Percentiles rank a stretch among this genome's conserved stretches.
Conservation (phyloP, 1,284 basidiomycete genomes). For the Marasmius fiardii region DNA sequence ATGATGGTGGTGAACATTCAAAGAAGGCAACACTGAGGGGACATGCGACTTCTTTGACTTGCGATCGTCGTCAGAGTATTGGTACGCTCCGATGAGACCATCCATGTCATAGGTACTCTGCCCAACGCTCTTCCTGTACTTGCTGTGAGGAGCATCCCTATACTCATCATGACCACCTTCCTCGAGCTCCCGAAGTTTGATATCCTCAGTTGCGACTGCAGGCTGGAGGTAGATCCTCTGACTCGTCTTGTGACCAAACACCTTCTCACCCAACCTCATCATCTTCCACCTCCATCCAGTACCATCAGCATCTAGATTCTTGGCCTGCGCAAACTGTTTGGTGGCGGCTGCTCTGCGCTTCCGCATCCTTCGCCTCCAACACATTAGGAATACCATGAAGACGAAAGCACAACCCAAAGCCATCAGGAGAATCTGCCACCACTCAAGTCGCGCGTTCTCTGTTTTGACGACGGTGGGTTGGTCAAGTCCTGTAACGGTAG, state of each 20-base stretch:
- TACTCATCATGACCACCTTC: slow-evolving; percentile 35
- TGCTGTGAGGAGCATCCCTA: slow-evolving; percentile 44
- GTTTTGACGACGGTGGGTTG: slow-evolving; percentile 37
- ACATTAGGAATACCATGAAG: slow-evolving; percentile 60
- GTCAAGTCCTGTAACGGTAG: slow-evolving; percentile 52
- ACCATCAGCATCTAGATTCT: slow-evolving; percentile 42
- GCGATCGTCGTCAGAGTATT: slow-evolving; percentile 32
- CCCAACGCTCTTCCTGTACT: slow-evolving; percentile 38
- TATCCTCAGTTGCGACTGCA: slow-evolving; percentile 30
- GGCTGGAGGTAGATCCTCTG: slow-evolving; percentile 17
- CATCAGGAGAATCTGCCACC: slow-evolving; percentile 85
- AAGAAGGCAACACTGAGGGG: slow-evolving; percentile 37
- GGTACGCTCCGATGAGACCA: slow-evolving; percentile 35
- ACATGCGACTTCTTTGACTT: slow-evolving; percentile 27
- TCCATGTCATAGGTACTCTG: slow-evolving; percentile 1
- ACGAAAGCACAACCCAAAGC: slow-evolving; percentile 75
- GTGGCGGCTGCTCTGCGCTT: slow-evolving; percentile 65
- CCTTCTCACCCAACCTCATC: slow-evolving; percentile 48
- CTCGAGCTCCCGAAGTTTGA: slow-evolving; percentile 39
- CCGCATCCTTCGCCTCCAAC: slow-evolving; percentile 66
- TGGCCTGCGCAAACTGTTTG: slow-evolving; percentile 57
- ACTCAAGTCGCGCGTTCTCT: slow-evolving; percentile 40
- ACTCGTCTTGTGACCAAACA: slow-evolving; percentile 48
- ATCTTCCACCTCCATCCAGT: slow-evolving; percentile 52
- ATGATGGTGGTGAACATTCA: slow-evolving; percentile 23